Conservation (phyloP, 495 filamentous ascomycete genomes). For the Trypethelium eluteriae region DNA sequence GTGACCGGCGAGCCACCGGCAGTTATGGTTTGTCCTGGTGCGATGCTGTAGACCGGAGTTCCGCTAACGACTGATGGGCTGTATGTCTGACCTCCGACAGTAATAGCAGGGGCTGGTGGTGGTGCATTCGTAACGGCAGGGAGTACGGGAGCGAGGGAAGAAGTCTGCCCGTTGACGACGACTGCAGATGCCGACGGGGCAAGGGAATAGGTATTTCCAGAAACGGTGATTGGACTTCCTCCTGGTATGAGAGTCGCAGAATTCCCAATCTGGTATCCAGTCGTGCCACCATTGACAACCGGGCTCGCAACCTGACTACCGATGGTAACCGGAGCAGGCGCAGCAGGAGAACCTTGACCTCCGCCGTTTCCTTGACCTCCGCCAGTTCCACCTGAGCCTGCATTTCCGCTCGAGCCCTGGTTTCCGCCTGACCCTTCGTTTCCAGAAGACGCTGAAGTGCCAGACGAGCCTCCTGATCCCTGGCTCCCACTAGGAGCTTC, state of each 20-base stretch:
- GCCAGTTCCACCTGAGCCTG: neutral
- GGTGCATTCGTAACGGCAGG: neutral
- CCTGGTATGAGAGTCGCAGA: conserved; percentile 11
- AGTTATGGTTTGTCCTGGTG: conserved; percentile 9
- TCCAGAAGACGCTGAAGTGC: neutral
- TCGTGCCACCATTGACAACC: neutral
- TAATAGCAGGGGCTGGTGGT: neutral
- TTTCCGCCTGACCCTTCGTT: neutral
- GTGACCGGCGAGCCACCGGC: conserved; percentile 12
- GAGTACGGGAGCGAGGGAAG: conserved; percentile 14
- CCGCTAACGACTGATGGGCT: conserved; percentile 4
- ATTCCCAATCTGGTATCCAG: conserved; percentile 6
- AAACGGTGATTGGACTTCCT: conserved; percentile 22
- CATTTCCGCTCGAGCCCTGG: neutral
- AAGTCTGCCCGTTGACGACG: conserved; percentile 18
- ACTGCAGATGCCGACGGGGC: conserved; percentile 8
- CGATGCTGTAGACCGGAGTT: conserved; percentile 10
- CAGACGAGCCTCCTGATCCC: neutral
- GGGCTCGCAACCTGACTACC: neutral
- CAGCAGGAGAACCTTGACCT: conserved; percentile 11
- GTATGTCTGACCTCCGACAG: neutral
- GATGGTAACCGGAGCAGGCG: conserved; percentile 8
- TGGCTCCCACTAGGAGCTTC: too few relatives aligned
- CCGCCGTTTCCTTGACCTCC: neutral
- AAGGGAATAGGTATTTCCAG: conserved; percentile 2